Base-by-base conservation (phyloP, 805 yeast species). In the Blastobotrys attinorum region DNA sequence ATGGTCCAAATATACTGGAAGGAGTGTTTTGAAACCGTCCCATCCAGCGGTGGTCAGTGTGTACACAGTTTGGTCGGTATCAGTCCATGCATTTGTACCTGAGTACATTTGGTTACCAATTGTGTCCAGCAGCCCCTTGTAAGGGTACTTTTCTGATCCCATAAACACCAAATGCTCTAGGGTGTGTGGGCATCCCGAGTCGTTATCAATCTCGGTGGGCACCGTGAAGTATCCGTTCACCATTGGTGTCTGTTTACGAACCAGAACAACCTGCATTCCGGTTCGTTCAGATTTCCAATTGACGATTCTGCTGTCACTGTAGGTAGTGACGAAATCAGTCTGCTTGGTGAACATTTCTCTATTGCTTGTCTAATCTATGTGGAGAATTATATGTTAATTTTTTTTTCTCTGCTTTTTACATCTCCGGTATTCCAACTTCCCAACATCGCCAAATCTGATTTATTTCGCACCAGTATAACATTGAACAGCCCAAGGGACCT, bases 21-120 rank as follows among this genome's bases (percentile, higher is more conserved):
- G 71, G 22, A 92, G 65, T 48, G 79, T 73, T 39, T 75, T 76
- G 64, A 92, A 92, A 1, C 97, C 97, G 45, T 85, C 86, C 96
- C 96, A 89, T 7, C 97, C 97, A 1, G 97, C 97, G 31, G 95
- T 79, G 6, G 83, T 75, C 44, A 92, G 69, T 2, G 96, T 87
- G 55, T 92, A 92, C 1, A 88, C 96, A 0, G 98, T 92, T 59
- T 86, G 95, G 63, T 92, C 97, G 3, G 92, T 86, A 0, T 83
- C 87, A 0, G 98, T 92, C 96, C 96, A 89, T 0, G 98, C 98
- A 58, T 92, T 92, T 0, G 97, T 92, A 3, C 78, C 72, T 1
- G 96, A 83, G 63, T 81, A 83, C 49, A 87, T 80, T 45, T 84
- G 65, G 57, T 87, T 86, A 4, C 97, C 95, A 41, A 89, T 71